Evolutionary conservation across 108 stramenopile genomes (phyloP).

Genomic region (Schizochytrium sp.): DNA sequence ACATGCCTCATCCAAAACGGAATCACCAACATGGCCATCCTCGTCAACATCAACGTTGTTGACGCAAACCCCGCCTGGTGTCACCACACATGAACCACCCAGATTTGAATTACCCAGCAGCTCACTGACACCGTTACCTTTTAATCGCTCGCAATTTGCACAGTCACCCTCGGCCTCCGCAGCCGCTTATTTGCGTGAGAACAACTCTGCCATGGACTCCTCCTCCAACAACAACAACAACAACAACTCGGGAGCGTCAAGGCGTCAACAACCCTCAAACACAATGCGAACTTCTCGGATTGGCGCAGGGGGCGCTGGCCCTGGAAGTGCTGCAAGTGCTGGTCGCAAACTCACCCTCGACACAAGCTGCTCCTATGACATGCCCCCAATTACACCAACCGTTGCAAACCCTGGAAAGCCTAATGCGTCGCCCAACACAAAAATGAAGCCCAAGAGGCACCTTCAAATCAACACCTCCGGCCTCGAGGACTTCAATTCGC

Average conservation of each 20-base stretch:
- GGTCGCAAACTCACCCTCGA: neutral
- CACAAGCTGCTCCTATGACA: neutral
- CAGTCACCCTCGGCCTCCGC: too few relatives aligned
- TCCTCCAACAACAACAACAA: too few relatives aligned
- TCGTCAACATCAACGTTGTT: too few relatives aligned
- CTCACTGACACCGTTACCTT: too few relatives aligned
- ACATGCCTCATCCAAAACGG: neutral
- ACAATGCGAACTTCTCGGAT: neutral
- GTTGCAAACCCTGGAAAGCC: neutral
- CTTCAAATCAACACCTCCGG: conserved; percentile 37
- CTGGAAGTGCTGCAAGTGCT: neutral
- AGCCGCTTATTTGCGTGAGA: too few relatives aligned
- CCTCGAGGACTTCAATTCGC: neutral
- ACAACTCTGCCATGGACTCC: too few relatives aligned
- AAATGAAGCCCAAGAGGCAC: conserved; percentile 43
- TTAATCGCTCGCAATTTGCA: too few relatives aligned
- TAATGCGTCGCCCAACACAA: conserved; percentile 44
- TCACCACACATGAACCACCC: too few relatives aligned
- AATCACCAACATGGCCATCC: neutral
- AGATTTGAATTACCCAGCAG: too few relatives aligned
- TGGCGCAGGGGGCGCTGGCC: neutral
- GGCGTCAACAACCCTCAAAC: too few relatives aligned
- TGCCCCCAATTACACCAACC: conserved; percentile 36
- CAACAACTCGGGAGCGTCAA: too few relatives aligned
- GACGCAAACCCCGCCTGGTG: too few relatives aligned